phyloP scores from a whole-genome alignment of 495 filamentous ascomycete genomes.

The Cryomyces minteri region DNA sequence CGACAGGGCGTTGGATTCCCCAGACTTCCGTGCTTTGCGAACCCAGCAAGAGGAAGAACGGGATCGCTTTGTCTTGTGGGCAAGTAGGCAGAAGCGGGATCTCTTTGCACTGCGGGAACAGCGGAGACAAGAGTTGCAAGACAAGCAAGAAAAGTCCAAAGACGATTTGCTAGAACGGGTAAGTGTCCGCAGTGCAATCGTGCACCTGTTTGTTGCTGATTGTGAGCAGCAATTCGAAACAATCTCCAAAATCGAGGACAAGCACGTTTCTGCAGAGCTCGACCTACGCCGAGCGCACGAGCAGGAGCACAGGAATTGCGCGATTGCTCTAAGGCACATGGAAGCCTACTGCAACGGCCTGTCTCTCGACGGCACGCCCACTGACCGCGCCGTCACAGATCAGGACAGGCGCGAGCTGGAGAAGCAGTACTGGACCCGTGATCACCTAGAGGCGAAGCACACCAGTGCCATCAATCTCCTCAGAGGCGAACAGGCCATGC shows the following conservation, averaged over 20 bases:
- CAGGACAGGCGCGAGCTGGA: slow-evolving; percentile 41
- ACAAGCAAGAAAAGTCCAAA: slow-evolving; percentile 12
- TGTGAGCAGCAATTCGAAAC: slow-evolving; percentile 24
- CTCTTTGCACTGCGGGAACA: slow-evolving; percentile 32
- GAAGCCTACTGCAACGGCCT: slow-evolving; percentile 54
- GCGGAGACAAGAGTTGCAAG: slow-evolving; percentile 22
- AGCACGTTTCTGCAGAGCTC: slow-evolving; percentile 56
- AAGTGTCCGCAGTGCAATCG: no score
- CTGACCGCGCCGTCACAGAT: slow-evolving; percentile 32
- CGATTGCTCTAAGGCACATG: slow-evolving; percentile 60
- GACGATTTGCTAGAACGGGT: no score
- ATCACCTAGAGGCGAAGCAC: slow-evolving; percentile 53
- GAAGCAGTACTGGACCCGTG: slow-evolving; percentile 49
- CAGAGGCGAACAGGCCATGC: slow-evolving; percentile 45
- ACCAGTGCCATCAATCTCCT: slow-evolving; percentile 62
- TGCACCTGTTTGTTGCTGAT: no score
- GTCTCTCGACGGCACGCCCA: slow-evolving; percentile 11
- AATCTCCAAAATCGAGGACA: slow-evolving; percentile 46
- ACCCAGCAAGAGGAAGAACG: slow-evolving; percentile 37
- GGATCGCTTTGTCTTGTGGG: slow-evolving; percentile 37
- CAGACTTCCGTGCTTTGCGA: slow-evolving; percentile 31
- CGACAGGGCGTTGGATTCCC: no score
- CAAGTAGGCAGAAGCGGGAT: slow-evolving; percentile 30
- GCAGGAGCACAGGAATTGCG: slow-evolving; percentile 37
- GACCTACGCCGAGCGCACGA: slow-evolving; percentile 30